Conservation (phyloP, 306 rosid species). For the Dryas drummondii region DNA sequence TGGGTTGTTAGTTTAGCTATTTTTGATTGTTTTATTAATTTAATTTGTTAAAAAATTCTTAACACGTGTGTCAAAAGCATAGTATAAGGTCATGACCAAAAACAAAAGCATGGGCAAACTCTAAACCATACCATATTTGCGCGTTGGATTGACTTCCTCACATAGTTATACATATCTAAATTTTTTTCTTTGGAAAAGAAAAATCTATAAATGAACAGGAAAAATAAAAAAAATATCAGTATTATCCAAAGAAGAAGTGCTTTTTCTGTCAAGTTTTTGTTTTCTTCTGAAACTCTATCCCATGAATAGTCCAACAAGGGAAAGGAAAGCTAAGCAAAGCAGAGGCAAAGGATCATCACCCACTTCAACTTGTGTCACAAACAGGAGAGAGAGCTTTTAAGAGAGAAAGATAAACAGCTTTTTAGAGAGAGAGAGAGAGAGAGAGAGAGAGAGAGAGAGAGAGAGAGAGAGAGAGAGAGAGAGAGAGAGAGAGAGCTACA, state of each 20-base stretch:
- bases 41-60: too few species aligned
- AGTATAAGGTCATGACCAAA: too few species aligned
- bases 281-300: slow-evolving; percentile 38
- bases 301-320: slow-evolving; percentile 8
- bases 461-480: slow-evolving; percentile 15
- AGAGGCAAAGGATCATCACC: slow-evolving; percentile 35
- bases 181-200: too few species aligned
- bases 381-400: slow-evolving; percentile 11
- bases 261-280: slow-evolving; percentile 49
- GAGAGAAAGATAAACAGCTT: slow-evolving; percentile 25
- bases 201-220: neutral
- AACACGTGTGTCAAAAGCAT: too few species aligned
- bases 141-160: too few species aligned
- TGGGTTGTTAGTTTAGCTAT: too few species aligned
- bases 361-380: slow-evolving; percentile 33
- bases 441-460: slow-evolving; percentile 22
- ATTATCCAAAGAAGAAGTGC: slow-evolving; percentile 52
- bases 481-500: too few species aligned
- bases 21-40: too few species aligned
- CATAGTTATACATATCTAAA: too few species aligned
- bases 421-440: slow-evolving; percentile 15
- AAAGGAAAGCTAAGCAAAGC: slow-evolving; percentile 20
- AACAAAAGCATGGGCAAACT: too few species aligned
- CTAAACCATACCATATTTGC: too few species aligned
- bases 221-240: slow-evolving; percentile 26